Percentiles rank a stretch among this genome's conserved stretches.
Conservation (phyloP, 1,139 yeast species). For the Wickerhamomyces sp. region DNA sequence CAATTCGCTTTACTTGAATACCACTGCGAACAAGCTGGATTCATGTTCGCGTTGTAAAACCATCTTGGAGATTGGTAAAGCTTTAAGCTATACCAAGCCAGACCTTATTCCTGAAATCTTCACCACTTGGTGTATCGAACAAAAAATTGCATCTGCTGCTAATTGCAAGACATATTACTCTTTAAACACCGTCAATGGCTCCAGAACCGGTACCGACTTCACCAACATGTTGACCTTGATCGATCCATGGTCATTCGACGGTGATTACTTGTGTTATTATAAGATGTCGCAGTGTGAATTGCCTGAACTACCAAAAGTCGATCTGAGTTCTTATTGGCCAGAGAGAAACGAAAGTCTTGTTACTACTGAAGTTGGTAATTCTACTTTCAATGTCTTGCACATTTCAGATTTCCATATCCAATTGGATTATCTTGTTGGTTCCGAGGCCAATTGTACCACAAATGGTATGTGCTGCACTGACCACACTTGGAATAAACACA, state of each 20-base stretch:
- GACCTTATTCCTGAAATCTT: slow-evolving; percentile 39
- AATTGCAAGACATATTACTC: slow-evolving; percentile 29
- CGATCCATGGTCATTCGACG: slow-evolving; percentile 45
- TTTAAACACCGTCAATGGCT: slow-evolving; percentile 30
- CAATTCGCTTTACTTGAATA: slow-evolving; percentile 12
- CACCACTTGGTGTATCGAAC: slow-evolving; percentile 36
- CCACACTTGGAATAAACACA: slow-evolving; percentile 19
- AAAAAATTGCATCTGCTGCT: slow-evolving; percentile 18
- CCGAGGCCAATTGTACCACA: slow-evolving; percentile 56
- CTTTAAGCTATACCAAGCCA: slow-evolving; percentile 35
- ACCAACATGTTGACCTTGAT: slow-evolving; percentile 41
- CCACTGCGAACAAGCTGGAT: slow-evolving; percentile 6
- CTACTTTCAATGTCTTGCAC: slow-evolving; percentile 59
- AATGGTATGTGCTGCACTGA: slow-evolving; percentile 31
- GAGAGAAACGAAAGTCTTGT: slow-evolving; percentile 31
- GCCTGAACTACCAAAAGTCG: slow-evolving; percentile 40
- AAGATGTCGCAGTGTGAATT: slow-evolving; percentile 37
- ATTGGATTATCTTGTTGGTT: slow-evolving; percentile 48
- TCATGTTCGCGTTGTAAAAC: slow-evolving; percentile 15
- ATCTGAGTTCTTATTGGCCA: slow-evolving; percentile 40
- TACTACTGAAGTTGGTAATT: slow-evolving; percentile 28
- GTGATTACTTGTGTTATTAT: slow-evolving; percentile 49
- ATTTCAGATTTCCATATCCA: slow-evolving; percentile 62
- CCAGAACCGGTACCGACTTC: slow-evolving; percentile 39
- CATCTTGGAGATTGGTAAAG: slow-evolving; percentile 35